Conservation (phyloP, 164 flowering plant species). For the Annona squamosa region DNA sequence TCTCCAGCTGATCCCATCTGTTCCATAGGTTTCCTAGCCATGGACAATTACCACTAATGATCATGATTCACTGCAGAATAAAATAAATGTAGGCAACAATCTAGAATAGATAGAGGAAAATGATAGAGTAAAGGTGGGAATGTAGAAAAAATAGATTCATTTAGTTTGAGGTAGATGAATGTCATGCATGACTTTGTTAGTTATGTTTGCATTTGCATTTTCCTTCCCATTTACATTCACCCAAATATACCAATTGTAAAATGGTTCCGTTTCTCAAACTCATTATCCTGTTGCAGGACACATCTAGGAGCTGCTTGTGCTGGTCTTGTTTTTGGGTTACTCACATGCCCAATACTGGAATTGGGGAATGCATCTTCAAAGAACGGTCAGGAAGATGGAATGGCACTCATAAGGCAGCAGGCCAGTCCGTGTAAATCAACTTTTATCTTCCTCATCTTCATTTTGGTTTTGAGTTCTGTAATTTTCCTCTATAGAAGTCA, state of each 20-base stretch:
- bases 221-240: no score
- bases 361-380: slow-evolving; percentile 40
- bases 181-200: no score
- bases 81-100: no score
- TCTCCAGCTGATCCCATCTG: not conserved
- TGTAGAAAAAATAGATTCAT: no score
- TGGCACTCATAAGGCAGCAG: slow-evolving; percentile 31
- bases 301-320: slow-evolving; percentile 48
- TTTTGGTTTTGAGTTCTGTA: slow-evolving; percentile 29
- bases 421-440: slow-evolving; percentile 50
- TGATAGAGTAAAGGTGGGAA: no score
- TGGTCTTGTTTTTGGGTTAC: slow-evolving; percentile 47
- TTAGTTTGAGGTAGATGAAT: no score
- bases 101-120: no score
- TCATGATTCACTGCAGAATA: not conserved
- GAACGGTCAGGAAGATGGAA: slow-evolving; percentile 40
- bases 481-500: slow-evolving; percentile 44
- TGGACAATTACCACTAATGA: not conserved
- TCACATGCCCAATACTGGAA: slow-evolving; percentile 44
- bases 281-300: slow-evolving; percentile 34
- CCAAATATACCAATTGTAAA: not conserved
- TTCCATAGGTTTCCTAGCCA: not conserved
- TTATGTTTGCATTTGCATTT: no score
- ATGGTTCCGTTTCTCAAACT: not conserved
- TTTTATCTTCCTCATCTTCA: slow-evolving; percentile 28